Evolutionary conservation across 1,139 yeast genomes (phyloP).

Genomic region (Candida dubliniensis): DNA sequence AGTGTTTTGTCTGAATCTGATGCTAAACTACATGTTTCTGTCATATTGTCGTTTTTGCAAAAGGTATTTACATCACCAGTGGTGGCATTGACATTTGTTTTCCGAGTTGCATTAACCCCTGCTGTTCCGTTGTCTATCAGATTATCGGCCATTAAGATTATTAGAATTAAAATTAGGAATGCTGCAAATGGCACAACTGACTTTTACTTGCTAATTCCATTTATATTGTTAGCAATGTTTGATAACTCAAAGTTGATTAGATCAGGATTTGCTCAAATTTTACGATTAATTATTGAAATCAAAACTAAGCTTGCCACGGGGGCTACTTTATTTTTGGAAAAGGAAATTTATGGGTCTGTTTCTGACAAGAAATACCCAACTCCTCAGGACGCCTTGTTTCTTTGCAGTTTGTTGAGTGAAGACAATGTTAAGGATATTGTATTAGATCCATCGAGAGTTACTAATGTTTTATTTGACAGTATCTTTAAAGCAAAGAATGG

Average conservation of each 20-base stretch:
- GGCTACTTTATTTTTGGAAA: constrained; percentile 34
- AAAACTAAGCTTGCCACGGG: constrained; percentile 12
- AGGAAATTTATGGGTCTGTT: constrained; percentile 40
- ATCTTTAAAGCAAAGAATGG: constrained; percentile 32
- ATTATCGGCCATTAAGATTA: constrained; percentile 42
- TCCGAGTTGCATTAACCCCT: constrained; percentile 57
- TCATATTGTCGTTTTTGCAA: constrained; percentile 22
- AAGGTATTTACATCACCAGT: constrained; percentile 30
- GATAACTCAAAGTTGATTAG: constrained; percentile 33
- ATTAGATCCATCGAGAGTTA: constrained; percentile 30
- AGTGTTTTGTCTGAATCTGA: constrained; percentile 10
- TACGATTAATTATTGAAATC: constrained; percentile 21
- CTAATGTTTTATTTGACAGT: constrained; percentile 25
- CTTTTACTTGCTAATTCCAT: constrained; percentile 38
- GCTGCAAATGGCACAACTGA: constrained; percentile 27
- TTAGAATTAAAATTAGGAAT: constrained; percentile 36
- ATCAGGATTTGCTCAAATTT: constrained; percentile 24
- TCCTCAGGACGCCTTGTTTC: constrained; percentile 58
- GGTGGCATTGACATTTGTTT: constrained; percentile 51
- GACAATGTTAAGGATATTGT: constrained; percentile 30
- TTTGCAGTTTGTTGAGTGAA: constrained; percentile 43
- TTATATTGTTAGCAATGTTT: constrained; percentile 35
- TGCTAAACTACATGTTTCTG: constrained; percentile 15
- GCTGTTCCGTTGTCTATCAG: constrained; percentile 59
- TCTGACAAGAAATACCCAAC: constrained; percentile 48